Conservation (phyloP, 228 moss, liverwort and hornwort genomes). For the Sphagnum magellanicum region DNA sequence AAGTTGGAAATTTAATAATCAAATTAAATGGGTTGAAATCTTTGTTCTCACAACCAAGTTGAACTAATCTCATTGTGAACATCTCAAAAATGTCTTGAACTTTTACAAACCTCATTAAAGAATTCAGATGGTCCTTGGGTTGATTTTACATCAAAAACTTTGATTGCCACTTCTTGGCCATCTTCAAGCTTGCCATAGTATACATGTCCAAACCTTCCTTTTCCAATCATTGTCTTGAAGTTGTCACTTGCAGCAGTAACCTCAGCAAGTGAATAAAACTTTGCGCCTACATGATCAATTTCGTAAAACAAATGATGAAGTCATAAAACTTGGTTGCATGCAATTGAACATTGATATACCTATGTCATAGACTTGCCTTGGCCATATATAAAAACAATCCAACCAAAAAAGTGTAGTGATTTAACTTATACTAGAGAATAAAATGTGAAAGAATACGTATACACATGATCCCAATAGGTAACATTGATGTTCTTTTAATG, state of each 20-base stretch:
- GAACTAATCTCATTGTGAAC: background rate
- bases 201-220: constrained; percentile 28
- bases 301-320: background rate
- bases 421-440: too few species aligned
- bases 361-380: too few species aligned
- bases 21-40: too few species aligned
- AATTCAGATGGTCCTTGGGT: constrained; percentile 19
- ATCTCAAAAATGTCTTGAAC: background rate
- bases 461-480: too few species aligned
- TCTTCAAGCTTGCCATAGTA: constrained; percentile 20
- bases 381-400: too few species aligned
- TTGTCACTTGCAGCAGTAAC: constrained; percentile 25
- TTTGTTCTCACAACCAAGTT: too few species aligned
- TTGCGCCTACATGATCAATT: background rate
- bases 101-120: constrained; percentile 15
- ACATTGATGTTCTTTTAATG: too few species aligned
- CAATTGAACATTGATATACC: background rate
- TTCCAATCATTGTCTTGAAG: constrained; percentile 16
- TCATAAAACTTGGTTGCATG: background rate
- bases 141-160: constrained; percentile 9
- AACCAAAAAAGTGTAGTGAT: too few species aligned
- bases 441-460: too few species aligned
- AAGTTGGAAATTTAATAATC: too few species aligned
- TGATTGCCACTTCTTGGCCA: constrained; percentile 35
- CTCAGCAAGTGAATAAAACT: constrained; percentile 10